phyloP scores from a whole-genome alignment of 169 alveolate genomes.

The Theileria parva region DNA sequence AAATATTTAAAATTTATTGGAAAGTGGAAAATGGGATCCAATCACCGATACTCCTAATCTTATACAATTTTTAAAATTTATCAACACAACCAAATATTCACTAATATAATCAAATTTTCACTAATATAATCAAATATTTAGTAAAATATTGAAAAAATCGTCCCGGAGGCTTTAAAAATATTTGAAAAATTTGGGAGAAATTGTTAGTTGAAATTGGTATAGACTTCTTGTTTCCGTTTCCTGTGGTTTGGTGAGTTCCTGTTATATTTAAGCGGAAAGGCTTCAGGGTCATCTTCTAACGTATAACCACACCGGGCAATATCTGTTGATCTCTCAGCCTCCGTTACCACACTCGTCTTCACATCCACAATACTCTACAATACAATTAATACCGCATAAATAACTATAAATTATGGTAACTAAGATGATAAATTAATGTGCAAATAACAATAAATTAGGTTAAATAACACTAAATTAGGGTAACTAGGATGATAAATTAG shows the following conservation, averaged over 20 bases:
- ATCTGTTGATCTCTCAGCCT: slow-evolving; percentile 47
- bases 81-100: too few relatives aligned
- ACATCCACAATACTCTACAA: slow-evolving; percentile 35
- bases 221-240: slow-evolving; percentile 57
- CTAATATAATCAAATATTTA: neutral
- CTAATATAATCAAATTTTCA: too few relatives aligned
- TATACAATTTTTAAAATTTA: too few relatives aligned
- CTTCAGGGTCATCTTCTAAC: slow-evolving; percentile 31
- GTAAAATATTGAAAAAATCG: too few relatives aligned
- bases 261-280: slow-evolving; percentile 54
- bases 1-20: neutral
- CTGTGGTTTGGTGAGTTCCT: slow-evolving; percentile 68
- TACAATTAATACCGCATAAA: neutral
- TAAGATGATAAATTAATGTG: too few relatives aligned
- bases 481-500: too few relatives aligned
- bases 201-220: slow-evolving; percentile 14
- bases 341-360: slow-evolving; percentile 39
- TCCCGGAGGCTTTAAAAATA: too few relatives aligned
- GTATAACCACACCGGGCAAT: slow-evolving; percentile 55
- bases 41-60: neutral
- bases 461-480: neutral
- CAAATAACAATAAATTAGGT: too few relatives aligned
- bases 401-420: neutral
- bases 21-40: neutral
- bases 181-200: too few relatives aligned